Conservation (phyloP, 768 basidiomycete genomes). For the Phaffia tasmanica region DNA sequence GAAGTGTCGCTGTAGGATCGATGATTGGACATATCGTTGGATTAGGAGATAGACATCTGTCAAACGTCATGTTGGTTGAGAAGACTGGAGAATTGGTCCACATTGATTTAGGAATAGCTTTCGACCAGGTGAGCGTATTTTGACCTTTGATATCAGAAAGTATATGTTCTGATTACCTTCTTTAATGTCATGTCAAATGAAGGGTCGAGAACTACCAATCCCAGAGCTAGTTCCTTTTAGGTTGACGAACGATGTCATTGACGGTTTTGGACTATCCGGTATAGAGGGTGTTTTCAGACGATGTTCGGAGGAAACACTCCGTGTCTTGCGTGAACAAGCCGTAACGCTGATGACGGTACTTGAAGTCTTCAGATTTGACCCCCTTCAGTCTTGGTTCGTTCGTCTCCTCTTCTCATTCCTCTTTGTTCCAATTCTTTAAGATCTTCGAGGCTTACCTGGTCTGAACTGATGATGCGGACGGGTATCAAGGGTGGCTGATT, state of each 20-base stretch:
- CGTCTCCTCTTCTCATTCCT: background rate
- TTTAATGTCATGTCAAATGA: background rate
- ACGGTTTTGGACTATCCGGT: conserved; percentile 82
- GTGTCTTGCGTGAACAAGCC: conserved; percentile 73
- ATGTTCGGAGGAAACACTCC: conserved; percentile 86
- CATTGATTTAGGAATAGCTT: conserved; percentile 93
- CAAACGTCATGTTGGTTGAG: conserved; percentile 83
- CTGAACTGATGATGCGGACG: background rate
- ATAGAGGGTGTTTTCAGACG: conserved; percentile 89
- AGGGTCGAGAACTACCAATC: conserved; percentile 68
- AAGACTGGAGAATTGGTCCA: conserved; percentile 77
- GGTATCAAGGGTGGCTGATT: conserved; percentile 42
- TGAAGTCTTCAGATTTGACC: conserved; percentile 94
- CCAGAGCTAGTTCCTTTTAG: conserved; percentile 92
- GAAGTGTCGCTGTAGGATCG: conserved; percentile 84
- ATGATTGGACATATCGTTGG: conserved; percentile 90
- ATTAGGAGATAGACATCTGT: conserved; percentile 80
- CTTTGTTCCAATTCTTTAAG: background rate
- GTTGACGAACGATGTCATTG: conserved; percentile 83
- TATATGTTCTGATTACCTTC: conserved; percentile 4
- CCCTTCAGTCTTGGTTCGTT: conserved; percentile 75
- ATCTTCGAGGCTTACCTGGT: background rate
- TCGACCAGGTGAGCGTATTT: conserved; percentile 63
- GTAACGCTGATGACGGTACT: conserved; percentile 86
- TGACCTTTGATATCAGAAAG: conserved; percentile 24